These are phyloP conservation scores for Malus hybrid DNA, from an alignment of 331 rosid genomes.

Conservation along the genomic window DNA sequence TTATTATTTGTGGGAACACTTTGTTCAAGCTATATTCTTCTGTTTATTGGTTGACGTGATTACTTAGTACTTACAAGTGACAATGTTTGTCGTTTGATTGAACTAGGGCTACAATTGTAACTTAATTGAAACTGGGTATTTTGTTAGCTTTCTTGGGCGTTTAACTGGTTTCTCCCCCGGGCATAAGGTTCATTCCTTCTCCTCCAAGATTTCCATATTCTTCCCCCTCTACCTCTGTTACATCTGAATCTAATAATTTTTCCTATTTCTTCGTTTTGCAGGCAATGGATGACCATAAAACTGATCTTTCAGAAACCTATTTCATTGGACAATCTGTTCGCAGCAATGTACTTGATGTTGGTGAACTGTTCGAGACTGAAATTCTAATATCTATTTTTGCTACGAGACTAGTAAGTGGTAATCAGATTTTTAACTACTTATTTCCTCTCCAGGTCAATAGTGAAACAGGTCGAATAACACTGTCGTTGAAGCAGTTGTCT, in stretches of 20 bases:
- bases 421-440: neutral
- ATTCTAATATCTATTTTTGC: slow-evolving; percentile 1
- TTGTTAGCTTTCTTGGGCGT: slow-evolving; percentile 89
- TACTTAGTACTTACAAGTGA: neutral
- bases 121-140: slow-evolving; percentile 81
- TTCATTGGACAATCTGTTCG: slow-evolving; percentile 91
- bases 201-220: neutral
- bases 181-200: slow-evolving; percentile 47
- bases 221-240: neutral
- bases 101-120: slow-evolving; percentile 84
- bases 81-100: slow-evolving; percentile 14
- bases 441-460: slow-evolving; percentile 41
- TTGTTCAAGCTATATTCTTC: neutral
- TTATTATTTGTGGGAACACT: neutral
- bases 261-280: slow-evolving; percentile 15
- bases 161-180: slow-evolving; percentile 90
- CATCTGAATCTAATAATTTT: neutral
- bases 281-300: slow-evolving; percentile 69
- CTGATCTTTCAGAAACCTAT: slow-evolving; percentile 59
- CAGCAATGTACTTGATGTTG: slow-evolving; percentile 56
- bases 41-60: neutral
- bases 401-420: neutral
- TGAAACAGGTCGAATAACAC: slow-evolving; percentile 64
- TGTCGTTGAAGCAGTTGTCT: slow-evolving; percentile 68
- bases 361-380: slow-evolving; percentile 33